Evolutionary conservation across 768 basidiomycete species (phyloP).

Genomic region (Mycena vitilis): DNA sequence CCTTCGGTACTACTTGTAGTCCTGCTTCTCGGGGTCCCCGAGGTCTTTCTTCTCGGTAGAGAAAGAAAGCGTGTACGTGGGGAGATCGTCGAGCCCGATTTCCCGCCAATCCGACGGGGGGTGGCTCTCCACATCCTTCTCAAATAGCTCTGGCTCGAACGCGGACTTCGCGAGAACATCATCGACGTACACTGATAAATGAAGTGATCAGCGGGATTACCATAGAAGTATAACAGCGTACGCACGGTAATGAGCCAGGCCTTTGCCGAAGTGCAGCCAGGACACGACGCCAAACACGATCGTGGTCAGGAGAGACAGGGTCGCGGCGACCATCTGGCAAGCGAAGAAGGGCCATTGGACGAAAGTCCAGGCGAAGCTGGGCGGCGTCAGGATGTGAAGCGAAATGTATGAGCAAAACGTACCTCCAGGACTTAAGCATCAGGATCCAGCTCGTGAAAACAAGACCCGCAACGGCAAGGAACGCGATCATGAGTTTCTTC

Average conservation of each 20-base stretch:
- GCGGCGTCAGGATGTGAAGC: background rate
- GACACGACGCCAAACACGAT: slow-evolving; percentile 45
- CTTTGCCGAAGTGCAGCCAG: slow-evolving; percentile 48
- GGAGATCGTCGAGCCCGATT: slow-evolving; percentile 33
- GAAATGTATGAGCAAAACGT: background rate
- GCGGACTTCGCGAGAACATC: slow-evolving; percentile 33
- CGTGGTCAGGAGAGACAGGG: slow-evolving; percentile 39
- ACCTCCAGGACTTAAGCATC: slow-evolving; percentile 36
- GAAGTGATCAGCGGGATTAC: background rate
- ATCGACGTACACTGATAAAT: slow-evolving; percentile 35
- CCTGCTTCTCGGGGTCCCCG: slow-evolving; percentile 17
- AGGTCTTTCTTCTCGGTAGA: slow-evolving; percentile 23
- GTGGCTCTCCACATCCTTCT: slow-evolving; percentile 34
- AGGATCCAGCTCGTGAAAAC: slow-evolving; percentile 32
- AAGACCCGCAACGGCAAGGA: slow-evolving; percentile 31
- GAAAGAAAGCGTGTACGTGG: slow-evolving; percentile 35
- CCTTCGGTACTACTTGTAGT: slow-evolving; percentile 11
- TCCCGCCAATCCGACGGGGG: slow-evolving; percentile 31
- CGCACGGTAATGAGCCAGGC: slow-evolving; percentile 49
- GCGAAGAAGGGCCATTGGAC: slow-evolving; percentile 41
- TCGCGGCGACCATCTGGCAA: slow-evolving; percentile 37
- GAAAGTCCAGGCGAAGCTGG: slow-evolving; percentile 38
- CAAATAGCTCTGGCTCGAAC: slow-evolving; percentile 37
- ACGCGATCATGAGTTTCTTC: slow-evolving; percentile 36
- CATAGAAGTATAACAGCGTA: slow-evolving; percentile 1